phyloP scores from a whole-genome alignment of 2,329 filamentous ascomycete species.

The Xylaria sp. region DNA sequence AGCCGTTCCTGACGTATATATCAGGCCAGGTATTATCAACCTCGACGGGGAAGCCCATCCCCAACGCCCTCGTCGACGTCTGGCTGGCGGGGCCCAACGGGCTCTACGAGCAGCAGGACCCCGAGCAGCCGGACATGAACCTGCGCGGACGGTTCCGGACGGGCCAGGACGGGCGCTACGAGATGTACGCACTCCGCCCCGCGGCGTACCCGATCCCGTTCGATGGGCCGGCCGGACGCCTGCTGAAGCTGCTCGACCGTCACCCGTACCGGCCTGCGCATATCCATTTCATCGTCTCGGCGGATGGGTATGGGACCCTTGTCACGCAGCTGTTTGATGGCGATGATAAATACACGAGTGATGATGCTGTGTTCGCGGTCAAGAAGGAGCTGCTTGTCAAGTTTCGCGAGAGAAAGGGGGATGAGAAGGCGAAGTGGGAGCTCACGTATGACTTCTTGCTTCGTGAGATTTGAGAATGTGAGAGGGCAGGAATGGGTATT shows the following conservation, averaged over 20 bases:
- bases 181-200: constrained; percentile 68
- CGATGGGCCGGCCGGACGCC: constrained; percentile 63
- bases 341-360: constrained; percentile 67
- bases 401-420: constrained; percentile 53
- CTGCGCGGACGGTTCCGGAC: constrained; percentile 78
- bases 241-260: constrained; percentile 64
- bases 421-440: constrained; percentile 63
- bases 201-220: constrained; percentile 63
- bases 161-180: constrained; percentile 71
- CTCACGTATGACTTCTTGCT: constrained; percentile 67
- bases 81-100: constrained; percentile 84
- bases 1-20: constrained; percentile 62
- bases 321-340: constrained; percentile 80
- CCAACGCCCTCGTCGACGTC: constrained; percentile 74
- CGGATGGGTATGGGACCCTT: constrained; percentile 59
- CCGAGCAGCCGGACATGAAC: constrained; percentile 76
- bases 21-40: constrained; percentile 64
- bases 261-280: constrained; percentile 68
- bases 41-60: constrained; percentile 70
- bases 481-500: neutral
- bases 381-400: constrained; percentile 60
- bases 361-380: constrained; percentile 64
- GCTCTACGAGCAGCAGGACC: constrained; percentile 78
- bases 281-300: constrained; percentile 65
- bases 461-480: constrained; percentile 11